Conservation (phyloP, 371 early-diverging fungal species). For the Mucor sp. region DNA sequence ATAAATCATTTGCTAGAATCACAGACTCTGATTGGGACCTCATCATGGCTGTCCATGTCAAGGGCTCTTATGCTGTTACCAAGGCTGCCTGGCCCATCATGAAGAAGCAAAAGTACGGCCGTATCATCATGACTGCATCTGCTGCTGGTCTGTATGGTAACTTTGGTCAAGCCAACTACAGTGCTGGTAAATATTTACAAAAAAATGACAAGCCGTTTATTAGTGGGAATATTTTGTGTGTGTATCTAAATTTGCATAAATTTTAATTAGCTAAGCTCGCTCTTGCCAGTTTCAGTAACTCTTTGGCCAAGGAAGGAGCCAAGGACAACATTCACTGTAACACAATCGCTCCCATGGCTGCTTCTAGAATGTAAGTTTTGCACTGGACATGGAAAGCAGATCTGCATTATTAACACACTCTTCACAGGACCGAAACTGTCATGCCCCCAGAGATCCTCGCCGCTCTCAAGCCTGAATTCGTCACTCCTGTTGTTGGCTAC, state of each 20-base stretch:
- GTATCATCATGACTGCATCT: slow-evolving; percentile 82
- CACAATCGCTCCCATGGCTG: slow-evolving; percentile 97
- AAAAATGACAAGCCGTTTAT: neutral
- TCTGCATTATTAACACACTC: too few species aligned
- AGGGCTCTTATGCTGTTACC: slow-evolving; percentile 93
- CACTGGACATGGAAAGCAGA: neutral
- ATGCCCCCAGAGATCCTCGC: slow-evolving; percentile 94
- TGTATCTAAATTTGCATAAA: neutral
- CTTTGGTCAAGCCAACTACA: slow-evolving; percentile 99
- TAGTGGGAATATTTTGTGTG: slow-evolving; percentile 5
- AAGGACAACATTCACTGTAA: slow-evolving; percentile 92
- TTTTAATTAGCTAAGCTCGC: slow-evolving; percentile 83
- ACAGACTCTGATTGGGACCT: slow-evolving; percentile 96
- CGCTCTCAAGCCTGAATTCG: slow-evolving; percentile 94
- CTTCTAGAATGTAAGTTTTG: slow-evolving; percentile 84
- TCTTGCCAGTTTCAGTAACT: slow-evolving; percentile 85
- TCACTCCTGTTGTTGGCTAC: slow-evolving; percentile 94
- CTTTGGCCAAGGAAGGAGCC: slow-evolving; percentile 93
- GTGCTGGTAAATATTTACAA: slow-evolving; percentile 50
- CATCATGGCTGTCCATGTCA: slow-evolving; percentile 90
- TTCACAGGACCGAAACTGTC: slow-evolving; percentile 78
- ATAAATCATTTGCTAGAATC: slow-evolving; percentile 94
- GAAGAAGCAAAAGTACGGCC: slow-evolving; percentile 93
- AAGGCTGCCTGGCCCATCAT: slow-evolving; percentile 97
- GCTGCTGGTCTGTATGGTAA: slow-evolving; percentile 98